Percentiles rank a stretch among this genome's conserved stretches.
phyloP scores from a whole-genome alignment of 805 yeast genomes.

The Brettanomyces sp. region DNA sequence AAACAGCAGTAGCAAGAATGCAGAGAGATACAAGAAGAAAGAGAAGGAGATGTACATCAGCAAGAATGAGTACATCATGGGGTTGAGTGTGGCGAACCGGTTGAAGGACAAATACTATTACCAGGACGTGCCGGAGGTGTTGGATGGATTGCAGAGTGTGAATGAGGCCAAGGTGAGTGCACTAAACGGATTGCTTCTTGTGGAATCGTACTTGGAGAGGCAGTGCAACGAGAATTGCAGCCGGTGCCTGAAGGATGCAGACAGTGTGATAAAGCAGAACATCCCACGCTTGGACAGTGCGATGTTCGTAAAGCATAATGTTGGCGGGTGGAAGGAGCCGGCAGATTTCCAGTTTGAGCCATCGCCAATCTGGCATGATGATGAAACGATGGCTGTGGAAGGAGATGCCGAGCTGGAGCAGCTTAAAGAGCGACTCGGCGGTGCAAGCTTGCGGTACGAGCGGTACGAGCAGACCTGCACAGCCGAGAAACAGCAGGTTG shows the following conservation, averaged over 20 bases:
- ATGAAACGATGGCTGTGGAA: conserved; percentile 59
- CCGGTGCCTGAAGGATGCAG: conserved; percentile 37
- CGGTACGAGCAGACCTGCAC: conserved; percentile 33
- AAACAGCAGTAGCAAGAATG: conserved; percentile 37
- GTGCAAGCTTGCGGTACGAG: conserved; percentile 29
- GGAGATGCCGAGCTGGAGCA: conserved; percentile 43
- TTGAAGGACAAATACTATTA: conserved; percentile 86
- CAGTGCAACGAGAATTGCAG: conserved; percentile 35
- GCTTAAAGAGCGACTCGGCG: conserved; percentile 42
- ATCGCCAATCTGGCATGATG: conserved; percentile 95
- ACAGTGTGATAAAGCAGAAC: conserved; percentile 56
- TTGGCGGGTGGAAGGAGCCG: conserved; percentile 73
- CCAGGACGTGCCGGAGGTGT: conserved; percentile 85
- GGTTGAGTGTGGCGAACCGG: conserved; percentile 78
- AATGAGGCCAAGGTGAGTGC: conserved; percentile 70
- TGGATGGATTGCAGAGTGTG: conserved; percentile 77
- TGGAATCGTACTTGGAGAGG: conserved; percentile 53
- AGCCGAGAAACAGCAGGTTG: conserved; percentile 41
- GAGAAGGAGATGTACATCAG: conserved; percentile 76
- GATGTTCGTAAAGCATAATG: conserved; percentile 88
- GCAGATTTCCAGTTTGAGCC: conserved; percentile 78
- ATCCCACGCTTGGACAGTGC: conserved; percentile 67
- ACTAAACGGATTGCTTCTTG: conserved; percentile 57
- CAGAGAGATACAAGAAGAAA: conserved; percentile 47
- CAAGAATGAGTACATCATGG: conserved; percentile 77